A percentile compares a stretch with the other conserved stretches of the same genome.
Evolutionary conservation across 2,329 filamentous ascomycete species (phyloP).

Genomic region (Penicillium paneum): DNA sequence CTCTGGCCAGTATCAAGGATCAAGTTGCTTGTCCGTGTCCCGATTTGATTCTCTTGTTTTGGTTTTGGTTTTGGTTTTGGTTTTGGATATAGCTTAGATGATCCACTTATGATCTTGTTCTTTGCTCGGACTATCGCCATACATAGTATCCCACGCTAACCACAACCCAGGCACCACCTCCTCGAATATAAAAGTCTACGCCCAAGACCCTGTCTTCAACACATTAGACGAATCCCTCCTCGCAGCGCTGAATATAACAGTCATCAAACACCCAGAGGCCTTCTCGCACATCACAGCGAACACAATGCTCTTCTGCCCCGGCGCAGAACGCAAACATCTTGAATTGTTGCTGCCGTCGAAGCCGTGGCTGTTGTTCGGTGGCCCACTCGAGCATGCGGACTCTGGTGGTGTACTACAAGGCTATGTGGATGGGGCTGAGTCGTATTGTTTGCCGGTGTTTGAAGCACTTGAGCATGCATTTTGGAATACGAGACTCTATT

Average conservation of each 20-base stretch:
- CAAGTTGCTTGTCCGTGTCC: conserved; percentile 24
- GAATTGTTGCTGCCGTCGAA: conserved; percentile 47
- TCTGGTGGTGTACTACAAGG: conserved; percentile 19
- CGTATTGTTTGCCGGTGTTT: conserved; percentile 30
- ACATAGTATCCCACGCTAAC: neutral
- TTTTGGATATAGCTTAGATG: neutral
- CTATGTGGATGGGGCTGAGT: conserved; percentile 22
- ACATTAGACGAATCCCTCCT: conserved; percentile 40
- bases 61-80: neutral
- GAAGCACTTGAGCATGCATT: conserved; percentile 36
- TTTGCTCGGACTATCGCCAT: neutral
- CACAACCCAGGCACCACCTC: neutral
- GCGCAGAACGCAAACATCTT: conserved; percentile 53
- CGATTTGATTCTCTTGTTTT: neutral
- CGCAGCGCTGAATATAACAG: conserved; percentile 32
- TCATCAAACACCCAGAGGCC: conserved; percentile 49
- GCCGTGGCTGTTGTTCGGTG: conserved; percentile 60
- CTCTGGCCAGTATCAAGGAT: conserved; percentile 31
- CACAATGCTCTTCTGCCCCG: conserved; percentile 61
- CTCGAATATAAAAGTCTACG: conserved; percentile 43
- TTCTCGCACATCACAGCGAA: conserved; percentile 50
- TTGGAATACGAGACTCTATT: conserved; percentile 39
- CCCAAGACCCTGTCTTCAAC: conserved; percentile 55
- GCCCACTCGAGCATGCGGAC: conserved; percentile 35
- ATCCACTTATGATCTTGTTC: too few relatives aligned